Conservation (phyloP, 176 grass and related monocot species). For the Lolium multiflorum region DNA sequence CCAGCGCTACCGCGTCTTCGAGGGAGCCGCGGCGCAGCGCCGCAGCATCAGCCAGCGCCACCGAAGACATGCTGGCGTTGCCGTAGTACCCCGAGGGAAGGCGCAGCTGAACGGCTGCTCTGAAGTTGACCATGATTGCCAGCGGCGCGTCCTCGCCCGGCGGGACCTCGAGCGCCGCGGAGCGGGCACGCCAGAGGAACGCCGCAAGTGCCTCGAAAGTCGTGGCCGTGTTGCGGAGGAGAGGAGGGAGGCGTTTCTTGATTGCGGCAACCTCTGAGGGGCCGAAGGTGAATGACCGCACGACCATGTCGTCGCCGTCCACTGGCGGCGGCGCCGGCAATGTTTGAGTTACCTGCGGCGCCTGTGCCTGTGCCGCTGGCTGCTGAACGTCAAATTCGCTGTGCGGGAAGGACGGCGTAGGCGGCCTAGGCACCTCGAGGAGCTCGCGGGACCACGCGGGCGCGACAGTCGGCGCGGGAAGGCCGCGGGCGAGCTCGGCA, state of each 20-base stretch:
- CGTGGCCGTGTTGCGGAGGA: too few species aligned
- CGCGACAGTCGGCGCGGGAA: too few species aligned
- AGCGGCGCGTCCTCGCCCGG: too few species aligned
- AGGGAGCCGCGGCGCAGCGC: not conserved
- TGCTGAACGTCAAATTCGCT: conserved; percentile 31
- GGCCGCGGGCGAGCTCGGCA: too few species aligned
- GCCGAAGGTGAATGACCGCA: conserved; percentile 25
- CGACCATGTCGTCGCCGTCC: not conserved
- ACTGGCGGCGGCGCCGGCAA: not conserved
- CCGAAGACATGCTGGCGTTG: conserved; percentile 26
- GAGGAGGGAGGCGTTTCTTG: too few species aligned
- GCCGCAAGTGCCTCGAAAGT: too few species aligned
- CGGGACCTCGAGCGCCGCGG: too few species aligned
- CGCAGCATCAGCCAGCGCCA: not conserved
- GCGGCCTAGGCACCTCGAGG: too few species aligned
- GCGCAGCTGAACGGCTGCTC: not conserved
- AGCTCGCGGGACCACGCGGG: too few species aligned
- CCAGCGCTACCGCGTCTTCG: conserved; percentile 21
- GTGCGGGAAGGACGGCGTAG: conserved; percentile 41
- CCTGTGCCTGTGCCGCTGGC: too few species aligned
- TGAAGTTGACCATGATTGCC: not conserved
- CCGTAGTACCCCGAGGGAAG: conserved; percentile 56
- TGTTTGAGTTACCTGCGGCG: too few species aligned
- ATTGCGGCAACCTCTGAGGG: not conserved
- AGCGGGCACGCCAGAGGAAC: too few species aligned